Evolutionary conservation across 441 rosid genomes (phyloP), one percentile per base, ranked within the genome.

Genomic region (Eruca vesicaria): DNA sequence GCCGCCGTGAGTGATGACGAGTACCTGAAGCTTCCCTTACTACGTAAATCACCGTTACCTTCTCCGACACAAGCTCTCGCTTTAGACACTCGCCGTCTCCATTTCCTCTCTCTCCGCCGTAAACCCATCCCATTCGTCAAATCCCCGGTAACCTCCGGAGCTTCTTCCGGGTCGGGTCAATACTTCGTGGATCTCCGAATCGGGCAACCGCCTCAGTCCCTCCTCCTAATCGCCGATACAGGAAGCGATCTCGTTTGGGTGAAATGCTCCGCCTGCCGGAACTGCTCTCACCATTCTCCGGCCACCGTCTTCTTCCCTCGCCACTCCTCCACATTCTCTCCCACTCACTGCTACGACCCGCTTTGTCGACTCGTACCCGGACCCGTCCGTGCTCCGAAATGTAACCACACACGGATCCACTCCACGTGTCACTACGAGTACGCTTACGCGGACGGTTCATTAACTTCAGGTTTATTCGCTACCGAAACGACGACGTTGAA

Each of bases 191-290:
- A 87, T 74, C 82, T 93, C 69, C 89, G 84, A 43, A 72, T 91
- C 8, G 97, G 98, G 5, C 80, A 90, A 20, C 98, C 97, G 2
- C 94, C 94, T 8, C 98, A 93, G 38, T 68, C 82, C 16, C 79
- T 88, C 9, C 87, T 84, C 76, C 79, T 93, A 59, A 90, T 91
- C 35, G 94, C 89, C 1, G 96, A 93, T 38, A 93, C 96, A 4
- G 93, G 97, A 52, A 91, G 96, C 68, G 96, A 91, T 78, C 97
- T 93, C 55, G 77, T 89, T 53, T 91, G 98, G 98, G 87, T 89
- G 5, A 79, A 84, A 50, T 91, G 97, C 82, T 88, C 98, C 32
- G 85, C 96, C 50, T 93, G 96, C 65, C 78, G 70, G 18, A 78
- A 87, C 80, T 93, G 98, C 83, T 84, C 93, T 33, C 38, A 38